A percentile compares a stretch with the other conserved stretches of the same genome.
Evolutionary conservation across 2,329 filamentous ascomycete species (phyloP).

Genomic region (Albifimbria verrucaria): DNA sequence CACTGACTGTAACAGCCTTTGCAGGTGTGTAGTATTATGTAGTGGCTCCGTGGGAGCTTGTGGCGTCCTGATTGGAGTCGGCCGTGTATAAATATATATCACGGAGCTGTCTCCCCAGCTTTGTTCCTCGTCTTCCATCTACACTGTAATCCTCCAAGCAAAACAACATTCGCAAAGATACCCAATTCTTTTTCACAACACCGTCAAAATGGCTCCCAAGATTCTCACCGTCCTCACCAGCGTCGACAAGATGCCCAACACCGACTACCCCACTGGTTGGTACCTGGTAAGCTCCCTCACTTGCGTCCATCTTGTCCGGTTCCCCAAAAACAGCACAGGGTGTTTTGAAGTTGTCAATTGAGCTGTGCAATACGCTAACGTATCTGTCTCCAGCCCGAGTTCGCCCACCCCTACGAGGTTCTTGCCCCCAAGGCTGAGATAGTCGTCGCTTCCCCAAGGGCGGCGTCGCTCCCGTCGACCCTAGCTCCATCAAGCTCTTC

Average conservation of each 20-base stretch:
- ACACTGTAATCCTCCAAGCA: not conserved
- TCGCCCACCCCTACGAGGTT: slow-evolving; percentile 62
- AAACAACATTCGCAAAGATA: not conserved
- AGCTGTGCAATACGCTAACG: not conserved
- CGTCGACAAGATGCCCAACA: slow-evolving; percentile 43
- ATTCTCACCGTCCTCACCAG: slow-evolving; percentile 71
- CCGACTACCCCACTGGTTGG: slow-evolving; percentile 63
- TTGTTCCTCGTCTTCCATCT: not conserved
- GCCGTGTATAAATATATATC: too few relatives aligned
- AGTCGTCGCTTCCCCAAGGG: slow-evolving; percentile 61
- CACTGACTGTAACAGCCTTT: too few relatives aligned
- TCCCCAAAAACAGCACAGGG: too few relatives aligned
- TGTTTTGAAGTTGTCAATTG: too few relatives aligned
- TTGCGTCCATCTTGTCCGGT: not conserved
- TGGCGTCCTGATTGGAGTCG: too few relatives aligned
- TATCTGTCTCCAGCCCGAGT: slow-evolving; percentile 46
- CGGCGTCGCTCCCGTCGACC: slow-evolving; percentile 60
- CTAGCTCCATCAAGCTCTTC: slow-evolving; percentile 51
- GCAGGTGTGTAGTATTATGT: too few relatives aligned
- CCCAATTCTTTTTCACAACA: slow-evolving; percentile 1
- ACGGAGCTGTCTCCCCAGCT: not conserved
- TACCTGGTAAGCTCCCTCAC: slow-evolving; percentile 50
- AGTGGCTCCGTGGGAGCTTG: too few relatives aligned
- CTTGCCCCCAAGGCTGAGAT: slow-evolving; percentile 52
- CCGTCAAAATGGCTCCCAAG: slow-evolving; percentile 48